Evolutionary conservation across 2,329 filamentous ascomycete genomes (phyloP), one percentile per base, ranked within the genome.

Genomic region (Immersiporthe knoxdaviesiana): DNA sequence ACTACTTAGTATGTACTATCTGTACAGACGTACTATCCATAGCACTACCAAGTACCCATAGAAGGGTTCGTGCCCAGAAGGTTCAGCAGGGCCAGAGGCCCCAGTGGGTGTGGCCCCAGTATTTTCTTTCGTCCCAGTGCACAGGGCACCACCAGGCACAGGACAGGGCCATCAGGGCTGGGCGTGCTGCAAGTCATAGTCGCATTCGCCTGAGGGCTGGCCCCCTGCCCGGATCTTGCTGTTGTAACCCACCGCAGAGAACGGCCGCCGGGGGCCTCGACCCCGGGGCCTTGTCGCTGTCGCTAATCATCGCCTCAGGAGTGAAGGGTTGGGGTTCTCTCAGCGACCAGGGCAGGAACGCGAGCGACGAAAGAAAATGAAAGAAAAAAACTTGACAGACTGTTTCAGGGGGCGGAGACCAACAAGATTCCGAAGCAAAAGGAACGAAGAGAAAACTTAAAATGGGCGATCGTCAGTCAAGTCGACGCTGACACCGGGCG

Each of bases 101-200:
- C 24, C 52, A 30, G 52, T 56, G 52, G 52, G 52, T 30, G 21
- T 7, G 24, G 14, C 52, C 27, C 52, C 52, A 56, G 52, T 56
- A 30, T 32, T 18, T 47, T 47, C 0, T 39, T 30, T 27, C 16
- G 16, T 5, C 16, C 21, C 27, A 35, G 61, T 44, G 61, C 61
- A 63, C 61, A 62, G 56, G 56, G 56, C 56, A 59, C 56, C 56
- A 58, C 30, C 27, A 35, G 54, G 37, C 60, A 62, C 60, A 62
- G 60, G 60, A 39, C 60, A 30, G 56, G 56, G 24, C 27, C 41
- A 39, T 39, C 60, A 30, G 56, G 56, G 24, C 27, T 52, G 27
- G 27, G 52, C 18, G 24, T 67, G 39, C 65, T 67, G 65, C 65
- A 67, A 61, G 65, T 67, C 65, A 67, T 67, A 64, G 56, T 61